phyloP scores from a whole-genome alignment of 495 filamentous ascomycete species.

The Alectoria sarmentosa region DNA sequence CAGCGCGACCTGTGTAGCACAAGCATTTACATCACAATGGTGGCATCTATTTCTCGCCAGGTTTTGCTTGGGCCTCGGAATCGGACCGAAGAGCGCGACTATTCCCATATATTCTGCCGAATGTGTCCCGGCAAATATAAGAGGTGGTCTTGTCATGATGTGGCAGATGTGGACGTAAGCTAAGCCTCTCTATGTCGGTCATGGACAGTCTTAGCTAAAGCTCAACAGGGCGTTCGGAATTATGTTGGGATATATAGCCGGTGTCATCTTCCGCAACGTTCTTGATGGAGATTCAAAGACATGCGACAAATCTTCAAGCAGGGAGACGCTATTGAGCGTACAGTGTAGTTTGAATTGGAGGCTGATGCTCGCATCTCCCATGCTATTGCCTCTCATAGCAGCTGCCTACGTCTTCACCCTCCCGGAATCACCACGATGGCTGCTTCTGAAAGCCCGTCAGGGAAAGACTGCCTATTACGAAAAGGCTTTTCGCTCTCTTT shows the following conservation, averaged over 20 bases:
- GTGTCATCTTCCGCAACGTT: slow-evolving; percentile 58
- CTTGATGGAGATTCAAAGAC: slow-evolving; percentile 35
- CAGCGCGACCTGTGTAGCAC: slow-evolving; percentile 17
- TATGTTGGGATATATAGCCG: slow-evolving; percentile 67
- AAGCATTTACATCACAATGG: slow-evolving; percentile 20
- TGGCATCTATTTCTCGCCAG: slow-evolving; percentile 36
- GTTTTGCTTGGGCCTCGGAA: slow-evolving; percentile 55
- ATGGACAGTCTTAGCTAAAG: background rate
- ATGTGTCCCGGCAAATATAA: slow-evolving; percentile 41
- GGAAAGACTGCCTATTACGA: slow-evolving; percentile 40
- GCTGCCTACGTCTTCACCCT: slow-evolving; percentile 52
- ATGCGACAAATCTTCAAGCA: slow-evolving; percentile 26
- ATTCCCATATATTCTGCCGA: slow-evolving; percentile 55
- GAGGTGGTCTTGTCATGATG: slow-evolving; percentile 56
- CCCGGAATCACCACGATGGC: slow-evolving; percentile 62
- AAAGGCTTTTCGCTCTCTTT: slow-evolving; percentile 41
- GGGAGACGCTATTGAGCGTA: slow-evolving; percentile 5
- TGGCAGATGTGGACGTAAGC: slow-evolving; percentile 46
- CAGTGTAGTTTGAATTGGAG: slow-evolving; percentile 21
- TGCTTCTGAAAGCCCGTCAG: slow-evolving; percentile 39
- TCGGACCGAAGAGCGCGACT: slow-evolving; percentile 52
- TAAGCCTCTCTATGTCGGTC: background rate
- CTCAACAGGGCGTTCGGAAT: slow-evolving; percentile 58
- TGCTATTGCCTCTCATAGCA: slow-evolving; percentile 31
- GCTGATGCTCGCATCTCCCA: slow-evolving; percentile 22